Evolutionary conservation across 2,329 filamentous ascomycete genomes (phyloP).

Genomic region (Ilyonectria destructans): DNA sequence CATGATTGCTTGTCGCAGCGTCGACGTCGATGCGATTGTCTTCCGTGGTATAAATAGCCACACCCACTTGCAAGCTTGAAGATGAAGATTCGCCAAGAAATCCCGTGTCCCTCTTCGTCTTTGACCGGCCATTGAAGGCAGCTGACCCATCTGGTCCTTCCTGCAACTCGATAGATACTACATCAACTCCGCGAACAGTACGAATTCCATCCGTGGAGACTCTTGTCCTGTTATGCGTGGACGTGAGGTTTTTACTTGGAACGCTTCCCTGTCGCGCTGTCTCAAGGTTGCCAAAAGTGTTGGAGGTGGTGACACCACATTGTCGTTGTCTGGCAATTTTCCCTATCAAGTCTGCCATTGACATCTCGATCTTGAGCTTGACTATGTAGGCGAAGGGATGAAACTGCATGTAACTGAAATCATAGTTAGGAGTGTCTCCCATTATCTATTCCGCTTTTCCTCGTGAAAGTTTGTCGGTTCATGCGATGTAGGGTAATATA

Average conservation of each 20-base stretch:
- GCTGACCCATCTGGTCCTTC: neutral
- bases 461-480: too few relatives aligned
- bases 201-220: too few relatives aligned
- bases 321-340: conserved; percentile 52
- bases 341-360: conserved; percentile 67
- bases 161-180: neutral
- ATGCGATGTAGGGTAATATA: too few relatives aligned
- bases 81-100: neutral
- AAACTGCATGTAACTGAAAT: conserved; percentile 61
- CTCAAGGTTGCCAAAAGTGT: conserved; percentile 31
- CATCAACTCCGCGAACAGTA: too few relatives aligned
- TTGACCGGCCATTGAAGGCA: neutral
- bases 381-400: conserved; percentile 69
- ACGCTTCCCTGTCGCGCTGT: too few relatives aligned
- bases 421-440: neutral
- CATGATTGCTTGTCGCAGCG: neutral
- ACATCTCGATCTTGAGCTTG: conserved; percentile 70
- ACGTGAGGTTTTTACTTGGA: too few relatives aligned
- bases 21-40: neutral
- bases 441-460: too few relatives aligned
- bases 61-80: neutral
- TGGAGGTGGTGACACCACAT: conserved; percentile 39
- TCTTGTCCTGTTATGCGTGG: too few relatives aligned
- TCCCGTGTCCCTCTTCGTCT: neutral
- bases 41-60: neutral